These are phyloP conservation scores for Clitopilus passeckerianus DNA, from an alignment of 768 basidiomycete genomes.

Conservation along the genomic window DNA sequence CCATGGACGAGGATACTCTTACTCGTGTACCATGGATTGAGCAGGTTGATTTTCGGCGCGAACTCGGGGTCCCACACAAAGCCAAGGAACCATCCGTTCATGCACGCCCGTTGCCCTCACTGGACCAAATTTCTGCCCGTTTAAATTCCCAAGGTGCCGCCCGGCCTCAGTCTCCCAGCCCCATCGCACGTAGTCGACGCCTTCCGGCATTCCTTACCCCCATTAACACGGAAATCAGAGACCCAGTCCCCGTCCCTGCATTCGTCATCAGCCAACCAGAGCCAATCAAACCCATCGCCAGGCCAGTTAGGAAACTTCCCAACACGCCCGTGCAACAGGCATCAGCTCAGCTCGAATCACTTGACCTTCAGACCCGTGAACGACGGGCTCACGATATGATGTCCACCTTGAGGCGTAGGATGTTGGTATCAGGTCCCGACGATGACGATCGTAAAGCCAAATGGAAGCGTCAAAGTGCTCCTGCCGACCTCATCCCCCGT, in stretches of 20 bases:
- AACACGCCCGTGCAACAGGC: neutral
- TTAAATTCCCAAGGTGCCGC: slow-evolving; percentile 36
- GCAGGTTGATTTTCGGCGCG: slow-evolving; percentile 53
- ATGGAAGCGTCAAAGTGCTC: slow-evolving; percentile 56
- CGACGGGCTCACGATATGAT: slow-evolving; percentile 63
- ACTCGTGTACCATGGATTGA: slow-evolving; percentile 53
- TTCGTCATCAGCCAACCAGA: neutral
- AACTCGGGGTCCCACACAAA: slow-evolving; percentile 21
- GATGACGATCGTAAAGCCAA: slow-evolving; percentile 24
- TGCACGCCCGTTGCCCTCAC: slow-evolving; percentile 48
- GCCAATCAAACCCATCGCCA: neutral
- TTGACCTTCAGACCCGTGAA: slow-evolving; percentile 28
- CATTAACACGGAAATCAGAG: neutral
- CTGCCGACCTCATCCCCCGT: slow-evolving; percentile 50
- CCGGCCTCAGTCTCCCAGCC: slow-evolving; percentile 27
- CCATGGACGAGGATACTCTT: slow-evolving; percentile 29
- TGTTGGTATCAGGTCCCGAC: slow-evolving; percentile 30
- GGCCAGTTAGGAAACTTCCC: neutral
- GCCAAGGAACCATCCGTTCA: slow-evolving; percentile 9
- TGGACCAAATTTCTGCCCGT: slow-evolving; percentile 73
- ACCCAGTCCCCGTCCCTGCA: neutral
- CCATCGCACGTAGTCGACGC: neutral
- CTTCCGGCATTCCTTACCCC: neutral
- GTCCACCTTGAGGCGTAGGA: slow-evolving; percentile 55
- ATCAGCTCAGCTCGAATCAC: neutral